A percentile compares a stretch with the other conserved stretches of the same genome.
Evolutionary conservation across 2,329 filamentous ascomycete genomes (phyloP).

Genomic region (Epichloe sylvatica): DNA sequence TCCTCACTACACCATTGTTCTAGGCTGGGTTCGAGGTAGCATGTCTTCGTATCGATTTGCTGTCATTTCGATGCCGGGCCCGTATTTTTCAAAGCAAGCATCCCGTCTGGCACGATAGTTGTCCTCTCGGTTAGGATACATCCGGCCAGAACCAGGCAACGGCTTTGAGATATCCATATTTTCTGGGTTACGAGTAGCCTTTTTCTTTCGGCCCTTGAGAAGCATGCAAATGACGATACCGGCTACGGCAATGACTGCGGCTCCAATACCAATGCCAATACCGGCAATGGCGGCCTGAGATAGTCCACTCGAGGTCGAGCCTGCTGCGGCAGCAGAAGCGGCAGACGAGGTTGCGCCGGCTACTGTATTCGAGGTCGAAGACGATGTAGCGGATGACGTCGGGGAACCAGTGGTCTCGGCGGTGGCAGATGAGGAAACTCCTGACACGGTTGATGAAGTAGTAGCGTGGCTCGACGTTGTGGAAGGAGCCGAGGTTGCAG

Average conservation of each 20-base stretch:
- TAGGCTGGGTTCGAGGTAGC: conserved; percentile 36
- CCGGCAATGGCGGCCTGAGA: conserved; percentile 32
- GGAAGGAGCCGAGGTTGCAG: background rate
- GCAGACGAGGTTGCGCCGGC: conserved; percentile 6
- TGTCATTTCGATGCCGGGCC: conserved; percentile 34
- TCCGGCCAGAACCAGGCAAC: conserved; percentile 30
- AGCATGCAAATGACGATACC: conserved; percentile 27
- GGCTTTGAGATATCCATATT: conserved; percentile 36
- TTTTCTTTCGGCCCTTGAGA: conserved; percentile 17
- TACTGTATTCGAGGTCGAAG: conserved; percentile 1
- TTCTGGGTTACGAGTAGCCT: conserved; percentile 5
- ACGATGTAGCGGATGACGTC: conserved; percentile 3
- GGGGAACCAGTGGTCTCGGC: conserved; percentile 3
- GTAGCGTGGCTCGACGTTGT: background rate
- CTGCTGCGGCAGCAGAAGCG: conserved; percentile 2
- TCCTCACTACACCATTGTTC: conserved; percentile 24
- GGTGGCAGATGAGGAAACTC: background rate
- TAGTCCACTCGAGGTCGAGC: conserved; percentile 17
- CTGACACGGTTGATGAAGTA: background rate
- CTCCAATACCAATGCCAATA: conserved; percentile 33
- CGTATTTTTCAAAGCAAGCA: conserved; percentile 23
- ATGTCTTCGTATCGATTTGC: conserved; percentile 45
- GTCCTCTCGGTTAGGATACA: conserved; percentile 22
- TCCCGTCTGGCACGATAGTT: conserved; percentile 5
- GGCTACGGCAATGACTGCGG: conserved; percentile 26